phyloP scores from a whole-genome alignment of 306 rosid genomes.

The Cajanus cajan region DNA sequence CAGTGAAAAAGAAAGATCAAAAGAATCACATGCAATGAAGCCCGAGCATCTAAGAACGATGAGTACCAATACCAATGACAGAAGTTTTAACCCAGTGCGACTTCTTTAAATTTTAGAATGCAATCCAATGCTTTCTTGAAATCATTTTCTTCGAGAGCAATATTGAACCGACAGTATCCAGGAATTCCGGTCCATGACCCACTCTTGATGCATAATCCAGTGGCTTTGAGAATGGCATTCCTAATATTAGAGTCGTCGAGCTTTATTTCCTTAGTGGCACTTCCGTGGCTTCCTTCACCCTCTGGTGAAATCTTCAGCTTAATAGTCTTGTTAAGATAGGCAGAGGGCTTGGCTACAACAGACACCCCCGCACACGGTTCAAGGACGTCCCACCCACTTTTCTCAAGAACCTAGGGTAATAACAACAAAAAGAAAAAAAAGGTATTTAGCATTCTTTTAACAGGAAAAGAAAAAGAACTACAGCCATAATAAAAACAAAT shows the following conservation, averaged over 20 bases:
- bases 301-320: slow-evolving; percentile 38
- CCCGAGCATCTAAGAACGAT: neutral
- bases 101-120: slow-evolving; percentile 54
- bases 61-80: neutral
- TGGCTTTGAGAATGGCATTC: slow-evolving; percentile 62
- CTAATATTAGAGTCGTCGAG: slow-evolving; percentile 74
- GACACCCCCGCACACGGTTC: slow-evolving; percentile 77
- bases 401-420: slow-evolving; percentile 63
- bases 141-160: slow-evolving; percentile 78
- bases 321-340: slow-evolving; percentile 64
- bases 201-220: slow-evolving; percentile 91
- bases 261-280: slow-evolving; percentile 40
- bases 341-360: slow-evolving; percentile 84
- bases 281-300: slow-evolving; percentile 33
- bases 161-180: slow-evolving; percentile 85
- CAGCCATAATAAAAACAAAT: neutral
- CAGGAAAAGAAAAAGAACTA: neutral
- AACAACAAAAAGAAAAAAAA: neutral
- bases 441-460: slow-evolving; percentile 15
- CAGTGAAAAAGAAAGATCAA: neutral
- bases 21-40: slow-evolving; percentile 2
- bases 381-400: slow-evolving; percentile 85
- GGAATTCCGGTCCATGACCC: slow-evolving; percentile 96
- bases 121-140: slow-evolving; percentile 80
- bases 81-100: slow-evolving; percentile 33